A percentile compares a stretch with the other conserved stretches of the same genome.
These are phyloP conservation scores for Linum tenue DNA, from an alignment of 345 rosid genomes.

Conservation along the genomic window DNA sequence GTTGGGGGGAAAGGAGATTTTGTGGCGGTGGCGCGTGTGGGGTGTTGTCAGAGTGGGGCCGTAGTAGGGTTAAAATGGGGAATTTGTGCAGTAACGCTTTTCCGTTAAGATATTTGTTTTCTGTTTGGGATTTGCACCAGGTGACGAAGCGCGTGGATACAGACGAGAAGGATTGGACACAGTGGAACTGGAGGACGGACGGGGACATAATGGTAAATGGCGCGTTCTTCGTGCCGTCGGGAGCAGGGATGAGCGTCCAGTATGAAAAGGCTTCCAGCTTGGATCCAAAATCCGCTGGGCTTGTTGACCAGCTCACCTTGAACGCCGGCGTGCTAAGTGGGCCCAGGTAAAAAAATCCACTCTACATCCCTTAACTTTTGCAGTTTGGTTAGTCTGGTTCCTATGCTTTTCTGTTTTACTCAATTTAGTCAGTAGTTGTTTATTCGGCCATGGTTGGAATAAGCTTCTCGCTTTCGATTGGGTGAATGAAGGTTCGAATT, in stretches of 20 bases:
- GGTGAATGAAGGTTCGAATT: too few species aligned
- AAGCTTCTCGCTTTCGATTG: too few species aligned
- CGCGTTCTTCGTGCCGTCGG: constrained; percentile 92
- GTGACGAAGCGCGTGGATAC: constrained; percentile 93
- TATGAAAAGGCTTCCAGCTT: constrained; percentile 70
- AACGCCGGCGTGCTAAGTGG: constrained; percentile 76
- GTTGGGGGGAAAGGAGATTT: background rate
- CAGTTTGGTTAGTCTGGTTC: background rate
- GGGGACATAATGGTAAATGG: constrained; percentile 87
- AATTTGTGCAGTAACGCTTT: background rate
- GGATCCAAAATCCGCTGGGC: constrained; percentile 59
- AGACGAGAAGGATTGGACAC: constrained; percentile 52
- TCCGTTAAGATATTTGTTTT: background rate
- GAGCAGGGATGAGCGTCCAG: constrained; percentile 48
- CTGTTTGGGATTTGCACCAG: constrained; percentile 19
- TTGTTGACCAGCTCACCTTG: constrained; percentile 57
- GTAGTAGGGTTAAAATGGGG: background rate
- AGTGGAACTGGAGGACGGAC: constrained; percentile 98
- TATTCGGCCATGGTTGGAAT: too few species aligned
- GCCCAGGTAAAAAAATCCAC: constrained; percentile 38
- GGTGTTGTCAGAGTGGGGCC: background rate
- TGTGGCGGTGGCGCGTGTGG: constrained; percentile 16
- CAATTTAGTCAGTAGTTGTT: background rate
- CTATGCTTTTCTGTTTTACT: background rate
- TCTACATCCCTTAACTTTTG: background rate